These are phyloP conservation scores for Leishmania amazonensis DNA, from an alignment of 208 protist genomes.

Conservation along the genomic window DNA sequence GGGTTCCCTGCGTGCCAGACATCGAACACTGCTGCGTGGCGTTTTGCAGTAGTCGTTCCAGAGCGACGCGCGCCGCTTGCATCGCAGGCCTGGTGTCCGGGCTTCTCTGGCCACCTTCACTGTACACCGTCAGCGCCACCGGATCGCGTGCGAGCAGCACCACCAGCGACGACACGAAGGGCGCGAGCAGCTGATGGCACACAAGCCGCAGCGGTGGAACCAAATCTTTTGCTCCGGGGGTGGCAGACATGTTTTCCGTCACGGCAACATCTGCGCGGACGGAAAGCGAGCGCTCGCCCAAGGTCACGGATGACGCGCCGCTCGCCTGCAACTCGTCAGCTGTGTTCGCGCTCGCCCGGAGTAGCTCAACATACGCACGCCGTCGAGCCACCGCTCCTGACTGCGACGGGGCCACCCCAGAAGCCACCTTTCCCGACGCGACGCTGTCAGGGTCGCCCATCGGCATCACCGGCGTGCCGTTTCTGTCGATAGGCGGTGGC, in stretches of 20 bases:
- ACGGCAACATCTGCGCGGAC: no score
- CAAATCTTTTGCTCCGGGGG: not conserved
- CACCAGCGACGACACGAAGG: conserved; percentile 21
- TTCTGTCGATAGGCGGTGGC: not conserved
- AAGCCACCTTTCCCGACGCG: not conserved
- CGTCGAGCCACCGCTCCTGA: conserved; percentile 5
- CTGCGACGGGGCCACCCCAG: not conserved
- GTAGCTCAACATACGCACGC: conserved; percentile 19
- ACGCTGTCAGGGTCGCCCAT: not conserved
- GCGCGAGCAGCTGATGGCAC: conserved; percentile 11
- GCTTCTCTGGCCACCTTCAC: not conserved
- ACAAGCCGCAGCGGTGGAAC: not conserved
- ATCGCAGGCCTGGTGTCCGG: not conserved
- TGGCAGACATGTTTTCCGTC: not conserved
- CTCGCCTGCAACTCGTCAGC: conserved; percentile 17
- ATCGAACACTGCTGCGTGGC: not conserved
- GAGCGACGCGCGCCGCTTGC: not conserved
- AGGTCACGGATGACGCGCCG: not conserved
- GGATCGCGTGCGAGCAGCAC: conserved; percentile 28
- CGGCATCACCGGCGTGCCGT: not conserved
- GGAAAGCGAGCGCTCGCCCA: not conserved
- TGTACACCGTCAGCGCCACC: conserved; percentile 11
- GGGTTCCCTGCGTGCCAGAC: no score
- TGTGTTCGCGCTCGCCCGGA: conserved; percentile 16
- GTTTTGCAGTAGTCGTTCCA: not conserved